Base-by-base conservation (phyloP, 1,284 basidiomycete species). In the Boletellus deceptivus region DNA sequence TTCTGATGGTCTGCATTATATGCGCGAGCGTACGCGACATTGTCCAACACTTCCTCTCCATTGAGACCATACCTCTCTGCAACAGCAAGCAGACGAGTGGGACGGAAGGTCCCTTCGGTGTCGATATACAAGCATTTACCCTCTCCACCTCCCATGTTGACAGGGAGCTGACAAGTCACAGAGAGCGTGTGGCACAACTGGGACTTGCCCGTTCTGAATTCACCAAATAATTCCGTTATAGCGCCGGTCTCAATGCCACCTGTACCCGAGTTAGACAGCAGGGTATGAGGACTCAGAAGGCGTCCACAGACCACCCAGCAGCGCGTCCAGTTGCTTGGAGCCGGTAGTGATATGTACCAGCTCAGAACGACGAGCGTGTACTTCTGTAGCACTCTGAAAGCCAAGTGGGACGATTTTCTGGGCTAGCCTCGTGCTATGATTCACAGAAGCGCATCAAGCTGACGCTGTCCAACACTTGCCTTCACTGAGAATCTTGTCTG, bases 51-150 rank as follows among this genome's bases (percentile, higher is more conserved):
- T 68, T 98, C 96, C 69, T 99, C 93, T 36, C 95, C 95, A 59
- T 95, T 95, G 59, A 99, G 76, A 7, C 97, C 97, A 65, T 89
- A 95, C 46, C 97, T 80, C 73, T 98, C 96, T 2, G 97, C 96
- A 4, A 97, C 93, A 0, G 96, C 91, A 27, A 99, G 79, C 49
- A 99, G 76, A 53, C 97, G 91, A 34, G 93, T 90, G 16, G 97
- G 97, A 59, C 97, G 93, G 78, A 99, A 99, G 3, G 97, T 99
- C 10, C 95, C 95, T 68, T 99, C 96, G 0, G 97, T 99, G 70
- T 99, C 97, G 72, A 99, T 98, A 72, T 96, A 99, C 43, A 99
- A 76, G 65, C 96, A 98, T 73, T 99, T 99, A 44, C 97, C 97
- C 71, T 99, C 97, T 6, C 97, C 97, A 27, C 97, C 97, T 24